Evolutionary conservation across 805 yeast species (phyloP), one percentile per base, ranked within the genome.

Genomic region (Candida sonorensis): DNA sequence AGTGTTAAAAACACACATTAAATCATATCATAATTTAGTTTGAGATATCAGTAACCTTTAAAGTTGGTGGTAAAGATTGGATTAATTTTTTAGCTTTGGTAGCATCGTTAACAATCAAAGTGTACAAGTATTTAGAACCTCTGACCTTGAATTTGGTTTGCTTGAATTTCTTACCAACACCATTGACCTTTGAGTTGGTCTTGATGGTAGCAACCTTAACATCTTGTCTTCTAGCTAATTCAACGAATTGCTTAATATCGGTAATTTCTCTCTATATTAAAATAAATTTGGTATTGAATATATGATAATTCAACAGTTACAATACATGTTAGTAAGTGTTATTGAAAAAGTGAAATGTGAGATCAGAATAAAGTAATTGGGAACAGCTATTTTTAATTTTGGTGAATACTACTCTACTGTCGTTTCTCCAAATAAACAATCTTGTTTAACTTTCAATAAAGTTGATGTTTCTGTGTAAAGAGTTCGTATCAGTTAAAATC

Each of bases 71-170:
- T 61, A 92, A 77, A 61, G 97, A 83, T 76, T 88, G 96, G 63
- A 84, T 80, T 72, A 92, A 78, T 77, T 92, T 92, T 81, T 84
- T 79, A 60, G 97, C 97, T 79, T 87, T 88, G 67, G 85, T 81
- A 61, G 86, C 82, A 68, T 92, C 97, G 74, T 82, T 77, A 61
- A 92, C 90, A 55, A 83, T 83, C 69, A 90, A 76, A 56, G 98
- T 92, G 84, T 92, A 92, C 63, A 86, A 79, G 76, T 83, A 67
- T 67, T 75, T 86, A 48, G 95, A 61, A 68, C 97, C 96, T 79
- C 97, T 87, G 62, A 92, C 85, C 84, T 92, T 92, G 88, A 92
- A 92, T 74, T 92, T 92, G 75, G 96, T 87, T 72, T 83, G 92
- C 72, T 82, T 81, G 79, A 75, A 74, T 53, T 72, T 71, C 75